phyloP scores from a whole-genome alignment of 2,329 filamentous ascomycete genomes.

The Blastomyces silverae region DNA sequence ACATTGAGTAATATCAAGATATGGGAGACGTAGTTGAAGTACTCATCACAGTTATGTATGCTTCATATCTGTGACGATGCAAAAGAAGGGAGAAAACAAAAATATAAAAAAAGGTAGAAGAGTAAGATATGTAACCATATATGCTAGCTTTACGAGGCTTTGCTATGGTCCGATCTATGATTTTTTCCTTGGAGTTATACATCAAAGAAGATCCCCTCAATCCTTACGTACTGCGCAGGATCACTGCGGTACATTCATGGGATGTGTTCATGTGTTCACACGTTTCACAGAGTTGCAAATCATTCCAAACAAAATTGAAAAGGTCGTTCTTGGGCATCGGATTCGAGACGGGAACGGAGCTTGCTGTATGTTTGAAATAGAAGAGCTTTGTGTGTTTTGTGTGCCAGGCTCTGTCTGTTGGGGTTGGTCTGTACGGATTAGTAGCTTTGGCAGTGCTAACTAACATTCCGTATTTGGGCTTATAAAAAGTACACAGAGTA shows the following conservation, averaged over 20 bases:
- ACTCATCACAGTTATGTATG: no score
- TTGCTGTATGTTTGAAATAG: neutral
- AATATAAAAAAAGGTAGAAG: no score
- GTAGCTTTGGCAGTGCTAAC: neutral
- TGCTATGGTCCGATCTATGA: neutral
- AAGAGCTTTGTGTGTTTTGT: neutral
- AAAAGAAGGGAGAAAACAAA: neutral
- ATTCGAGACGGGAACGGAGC: neutral
- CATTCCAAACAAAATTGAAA: neutral
- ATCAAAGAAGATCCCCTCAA: neutral
- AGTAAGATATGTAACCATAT: no score
- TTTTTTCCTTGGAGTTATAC: neutral
- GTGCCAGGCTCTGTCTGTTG: neutral
- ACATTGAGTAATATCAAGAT: no score
- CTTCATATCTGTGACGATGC: neutral
- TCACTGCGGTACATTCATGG: no score
- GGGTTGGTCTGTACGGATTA: no score
- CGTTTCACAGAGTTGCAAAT: neutral
- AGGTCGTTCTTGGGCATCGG: no score
- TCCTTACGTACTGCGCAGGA: neutral
- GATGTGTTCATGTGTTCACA: neutral
- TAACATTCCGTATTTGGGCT: neutral
- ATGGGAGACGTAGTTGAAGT: no score
- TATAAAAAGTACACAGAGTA: neutral
- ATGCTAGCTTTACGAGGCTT: neutral